Evolutionary conservation across 208 protist genomes (phyloP), one percentile per base, ranked within the genome.

Genomic region (Leishmania lainsoni): DNA sequence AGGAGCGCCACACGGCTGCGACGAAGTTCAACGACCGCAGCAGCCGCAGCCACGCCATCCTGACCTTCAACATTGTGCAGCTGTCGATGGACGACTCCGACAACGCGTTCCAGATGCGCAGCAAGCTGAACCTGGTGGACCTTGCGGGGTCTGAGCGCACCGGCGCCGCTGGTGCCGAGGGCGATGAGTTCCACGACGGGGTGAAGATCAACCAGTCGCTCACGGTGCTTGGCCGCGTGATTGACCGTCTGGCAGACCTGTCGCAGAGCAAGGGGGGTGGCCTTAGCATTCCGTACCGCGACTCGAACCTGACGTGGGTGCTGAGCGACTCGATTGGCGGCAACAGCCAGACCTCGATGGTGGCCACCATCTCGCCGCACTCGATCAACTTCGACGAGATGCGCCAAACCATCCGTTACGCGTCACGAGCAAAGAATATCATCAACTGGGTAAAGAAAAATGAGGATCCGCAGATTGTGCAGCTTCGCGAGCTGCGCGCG

Each of bases 301-400:
- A 97, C 48, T 96, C 94, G 5, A 93, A 90, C 77, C 89, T 98
- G 39, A 98, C 96, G 9, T 94, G 91, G 89, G 77, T 98, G 73
- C 75, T 98, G 76, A 97, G 90, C 86, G 96, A 98, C 78, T 95
- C 90, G 49, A 84, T 98, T 35, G 95, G 95, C 81, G 96, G 96
- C n/a, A 96, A 96, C 80, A 94, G 90, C 56, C 97, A 98, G 78
- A 99, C 98, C 6, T 92, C 94, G 56, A 99, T 99, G 97, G 90
- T 99, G 22, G 98, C 98, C 49, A 98, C 96, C 39, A 87, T 99
- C 51, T 96, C 91, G 20, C 98, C 98, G 1, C 90, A 96, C 79
- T 72, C 81, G 35, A 84, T 93, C 75, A 96, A 98, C 83, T 97
- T 91, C 54, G 98, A 99, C 26, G 98, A 99, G 79, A 99, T 95